Conservation (phyloP, 2,329 filamentous ascomycete species). For the Akanthomyces uredinophilus region DNA sequence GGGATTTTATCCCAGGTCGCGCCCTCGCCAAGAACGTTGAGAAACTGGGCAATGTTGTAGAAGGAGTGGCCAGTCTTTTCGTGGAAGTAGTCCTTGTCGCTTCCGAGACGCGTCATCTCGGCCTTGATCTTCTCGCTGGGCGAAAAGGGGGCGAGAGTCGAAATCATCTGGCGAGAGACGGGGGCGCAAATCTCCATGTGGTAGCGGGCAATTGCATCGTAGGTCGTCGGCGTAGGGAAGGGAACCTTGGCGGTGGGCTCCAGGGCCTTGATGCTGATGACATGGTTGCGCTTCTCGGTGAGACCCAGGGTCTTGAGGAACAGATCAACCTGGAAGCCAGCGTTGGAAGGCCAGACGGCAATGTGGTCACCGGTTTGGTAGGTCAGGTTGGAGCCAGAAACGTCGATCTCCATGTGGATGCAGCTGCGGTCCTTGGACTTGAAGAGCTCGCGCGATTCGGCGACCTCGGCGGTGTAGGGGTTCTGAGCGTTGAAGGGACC, state of each 20-base stretch:
- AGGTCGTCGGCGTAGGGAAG: slow-evolving; percentile 95
- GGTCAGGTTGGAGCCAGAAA: slow-evolving; percentile 79
- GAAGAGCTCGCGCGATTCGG: slow-evolving; percentile 87
- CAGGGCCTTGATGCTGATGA: slow-evolving; percentile 83
- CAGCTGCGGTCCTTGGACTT: slow-evolving; percentile 87
- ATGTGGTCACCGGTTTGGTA: slow-evolving; percentile 98
- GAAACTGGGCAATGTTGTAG: slow-evolving; percentile 83
- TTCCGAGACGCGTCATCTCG: slow-evolving; percentile 82
- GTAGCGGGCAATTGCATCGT: slow-evolving; percentile 87
- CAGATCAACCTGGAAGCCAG: slow-evolving; percentile 85
- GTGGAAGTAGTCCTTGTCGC: slow-evolving; percentile 93
- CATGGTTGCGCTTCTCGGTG: slow-evolving; percentile 68
- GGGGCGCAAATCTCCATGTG: slow-evolving; percentile 96
- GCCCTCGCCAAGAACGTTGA: slow-evolving; percentile 66
- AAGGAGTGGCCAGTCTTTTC: slow-evolving; percentile 74
- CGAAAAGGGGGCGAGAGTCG: slow-evolving; percentile 81
- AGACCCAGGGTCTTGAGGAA: slow-evolving; percentile 78
- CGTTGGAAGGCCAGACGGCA: slow-evolving; percentile 94
- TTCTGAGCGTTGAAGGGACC: slow-evolving; percentile 96
- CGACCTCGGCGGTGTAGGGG: slow-evolving; percentile 91
- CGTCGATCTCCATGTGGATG: slow-evolving; percentile 90
- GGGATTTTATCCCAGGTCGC: slow-evolving; percentile 79
- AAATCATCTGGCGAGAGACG: slow-evolving; percentile 91
- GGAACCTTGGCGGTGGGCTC: slow-evolving; percentile 96
- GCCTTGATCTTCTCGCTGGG: slow-evolving; percentile 79